Percentiles rank a stretch among this genome's conserved stretches.
Conservation (phyloP, 768 basidiomycete species). For the Sporobolomyces roseus region DNA sequence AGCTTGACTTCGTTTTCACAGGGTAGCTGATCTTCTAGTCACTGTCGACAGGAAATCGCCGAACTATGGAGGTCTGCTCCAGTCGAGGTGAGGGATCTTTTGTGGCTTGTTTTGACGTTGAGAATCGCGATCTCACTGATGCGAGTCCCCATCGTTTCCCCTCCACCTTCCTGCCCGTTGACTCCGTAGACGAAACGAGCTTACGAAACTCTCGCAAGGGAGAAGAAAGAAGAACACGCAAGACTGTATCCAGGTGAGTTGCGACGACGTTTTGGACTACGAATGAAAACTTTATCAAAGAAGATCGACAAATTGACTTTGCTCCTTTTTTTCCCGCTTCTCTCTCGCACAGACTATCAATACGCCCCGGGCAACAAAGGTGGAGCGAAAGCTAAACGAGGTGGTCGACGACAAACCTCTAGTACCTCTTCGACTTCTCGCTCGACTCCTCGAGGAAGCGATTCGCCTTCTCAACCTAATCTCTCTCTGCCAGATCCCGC, state of each 20-base stretch:
- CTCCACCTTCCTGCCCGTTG: neutral
- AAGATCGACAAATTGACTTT: no score
- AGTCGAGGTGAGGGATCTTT: neutral
- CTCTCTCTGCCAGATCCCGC: no score
- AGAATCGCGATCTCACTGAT: no score
- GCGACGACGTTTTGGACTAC: no score
- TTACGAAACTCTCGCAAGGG: constrained; percentile 21
- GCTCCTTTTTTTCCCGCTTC: no score
- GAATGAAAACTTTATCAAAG: no score
- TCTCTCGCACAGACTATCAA: constrained; percentile 14
- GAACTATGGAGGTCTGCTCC: constrained; percentile 18
- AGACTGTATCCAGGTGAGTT: constrained; percentile 19
- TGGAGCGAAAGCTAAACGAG: neutral
- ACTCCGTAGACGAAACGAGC: neutral
- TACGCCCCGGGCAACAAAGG: constrained; percentile 10
- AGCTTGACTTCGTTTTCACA: neutral
- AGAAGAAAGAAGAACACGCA: constrained; percentile 18
- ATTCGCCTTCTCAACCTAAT: no score
- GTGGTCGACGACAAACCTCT: no score
- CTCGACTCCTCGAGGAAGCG: no score
- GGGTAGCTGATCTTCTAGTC: no score
- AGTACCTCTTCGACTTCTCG: neutral
- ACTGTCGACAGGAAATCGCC: no score
- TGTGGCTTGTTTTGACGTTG: no score
- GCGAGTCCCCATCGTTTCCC: neutral